Conservation (phyloP, 148 eudicot genomes). For the Rhododendron ferrugineum region DNA sequence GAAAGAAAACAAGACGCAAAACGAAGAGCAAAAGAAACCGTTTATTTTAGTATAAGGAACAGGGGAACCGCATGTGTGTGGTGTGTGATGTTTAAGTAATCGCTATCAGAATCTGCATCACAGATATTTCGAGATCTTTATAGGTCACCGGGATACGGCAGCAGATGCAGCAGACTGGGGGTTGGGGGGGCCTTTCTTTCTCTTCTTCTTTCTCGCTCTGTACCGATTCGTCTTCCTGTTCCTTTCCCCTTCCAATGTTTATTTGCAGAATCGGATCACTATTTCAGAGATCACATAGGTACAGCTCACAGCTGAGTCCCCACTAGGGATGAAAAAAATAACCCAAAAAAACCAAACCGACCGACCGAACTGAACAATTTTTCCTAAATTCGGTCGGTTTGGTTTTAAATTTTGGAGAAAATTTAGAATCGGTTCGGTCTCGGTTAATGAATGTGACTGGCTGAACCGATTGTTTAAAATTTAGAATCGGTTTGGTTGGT, state of each 20-base stretch:
- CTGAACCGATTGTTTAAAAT: too few species aligned
- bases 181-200: not conserved
- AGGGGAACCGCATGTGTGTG: too few species aligned
- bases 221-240: not conserved
- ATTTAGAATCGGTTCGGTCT: too few species aligned
- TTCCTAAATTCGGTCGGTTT: not conserved
- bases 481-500: too few species aligned
- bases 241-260: not conserved
- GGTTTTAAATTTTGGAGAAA: too few species aligned
- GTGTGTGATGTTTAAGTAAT: not conserved
- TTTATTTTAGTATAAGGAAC: too few species aligned
- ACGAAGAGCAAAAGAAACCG: too few species aligned
- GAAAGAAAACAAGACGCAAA: not conserved
- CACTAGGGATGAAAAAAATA: not conserved
- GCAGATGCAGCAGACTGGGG: not conserved
- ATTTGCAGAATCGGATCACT: not conserved
- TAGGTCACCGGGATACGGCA: constrained; percentile 21
- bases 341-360: too few species aligned
- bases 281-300: not conserved
- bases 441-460: too few species aligned
- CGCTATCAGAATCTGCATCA: constrained; percentile 14
- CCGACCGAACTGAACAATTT: not conserved
- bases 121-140: constrained; percentile 31
- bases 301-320: not conserved
- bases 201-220: not conserved